Base-by-base conservation (phyloP, 106 monocot species). In the Triglochin maritima region DNA sequence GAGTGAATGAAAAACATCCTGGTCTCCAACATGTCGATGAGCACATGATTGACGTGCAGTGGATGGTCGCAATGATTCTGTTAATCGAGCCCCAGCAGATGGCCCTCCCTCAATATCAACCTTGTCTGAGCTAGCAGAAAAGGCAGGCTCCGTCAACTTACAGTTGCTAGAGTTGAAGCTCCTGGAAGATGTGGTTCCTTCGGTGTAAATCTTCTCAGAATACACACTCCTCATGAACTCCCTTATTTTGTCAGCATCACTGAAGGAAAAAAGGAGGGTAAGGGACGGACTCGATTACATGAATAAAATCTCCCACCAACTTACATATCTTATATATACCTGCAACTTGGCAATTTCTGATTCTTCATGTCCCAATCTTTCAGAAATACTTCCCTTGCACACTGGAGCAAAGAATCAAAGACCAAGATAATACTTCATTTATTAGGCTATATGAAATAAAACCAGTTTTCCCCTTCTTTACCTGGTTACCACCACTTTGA, bases 191-290 rank as follows among this genome's bases (percentile, higher is more conserved):
- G 79, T 72, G 60, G 73, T 78, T 81, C 69, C 85, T 8, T 82
- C 82, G 62, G 81, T 72, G 76, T 84, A 98, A 75, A 84, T 86
- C 72, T 91, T 98, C 43, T 91, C 88, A 71, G 88, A 81, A 75
- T 96, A 91, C 17, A 96, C 91, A 69, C 2, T 76, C 78, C 71
- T 96, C 54, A 91, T 96, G 69, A 96, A 96, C 74, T 96, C 91
- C 73, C 90, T 96, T 44, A 91, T 83, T 76, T 77, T 82, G 62
- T 88, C 81, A 54, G 77, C 66, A 59, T 98, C 83, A 66, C 96
- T 98, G 84, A 42, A 80, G 79, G 43, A 62, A 56, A 2, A 76
- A 43, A 68, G 52, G 6, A 58, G 2, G 48, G 44, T 50, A 62
- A 44, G 17, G 47, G 61, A 17, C 57, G 48, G 44, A 71, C n/a